These are phyloP conservation scores for Dryadomyces sulphureus DNA, from an alignment of 2,329 filamentous ascomycete species.

Conservation along the genomic window DNA sequence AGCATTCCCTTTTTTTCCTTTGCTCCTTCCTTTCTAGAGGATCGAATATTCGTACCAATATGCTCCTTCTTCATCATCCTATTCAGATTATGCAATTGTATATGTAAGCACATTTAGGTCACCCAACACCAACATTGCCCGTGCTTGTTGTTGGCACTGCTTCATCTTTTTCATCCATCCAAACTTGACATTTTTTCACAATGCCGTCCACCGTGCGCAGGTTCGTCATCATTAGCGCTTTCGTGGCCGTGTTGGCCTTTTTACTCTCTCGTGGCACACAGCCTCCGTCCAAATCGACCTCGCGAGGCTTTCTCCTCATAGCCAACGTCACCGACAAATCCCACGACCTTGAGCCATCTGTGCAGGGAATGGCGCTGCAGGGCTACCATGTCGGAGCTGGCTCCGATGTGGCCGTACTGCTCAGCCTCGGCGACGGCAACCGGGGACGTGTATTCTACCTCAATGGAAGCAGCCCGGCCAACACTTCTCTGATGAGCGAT, in stretches of 20 bases:
- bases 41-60: too few species aligned
- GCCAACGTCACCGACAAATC: constrained; percentile 25
- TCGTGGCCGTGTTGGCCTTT: background rate
- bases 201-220: constrained; percentile 1
- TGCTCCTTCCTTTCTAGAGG: too few species aligned
- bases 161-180: background rate
- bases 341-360: constrained; percentile 23
- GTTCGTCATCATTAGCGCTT: background rate
- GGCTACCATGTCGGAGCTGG: constrained; percentile 29
- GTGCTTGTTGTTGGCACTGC: too few species aligned
- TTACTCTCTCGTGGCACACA: background rate
- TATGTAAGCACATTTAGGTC: too few species aligned
- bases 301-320: constrained; percentile 5
- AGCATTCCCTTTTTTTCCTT: too few species aligned
- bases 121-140: too few species aligned
- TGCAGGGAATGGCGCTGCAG: constrained; percentile 24
- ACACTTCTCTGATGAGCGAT: constrained; percentile 24
- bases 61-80: too few species aligned
- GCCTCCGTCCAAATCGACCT: background rate
- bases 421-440: constrained; percentile 8
- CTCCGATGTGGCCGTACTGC: constrained; percentile 22
- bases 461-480: constrained; percentile 24
- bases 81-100: too few species aligned
- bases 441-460: constrained; percentile 28
- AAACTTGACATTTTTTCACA: constrained; percentile 11